A percentile compares a stretch with the other conserved stretches of the same genome.
Evolutionary conservation across 2,329 filamentous ascomycete genomes (phyloP).

Genomic region (Parafenestella ontariensis): DNA sequence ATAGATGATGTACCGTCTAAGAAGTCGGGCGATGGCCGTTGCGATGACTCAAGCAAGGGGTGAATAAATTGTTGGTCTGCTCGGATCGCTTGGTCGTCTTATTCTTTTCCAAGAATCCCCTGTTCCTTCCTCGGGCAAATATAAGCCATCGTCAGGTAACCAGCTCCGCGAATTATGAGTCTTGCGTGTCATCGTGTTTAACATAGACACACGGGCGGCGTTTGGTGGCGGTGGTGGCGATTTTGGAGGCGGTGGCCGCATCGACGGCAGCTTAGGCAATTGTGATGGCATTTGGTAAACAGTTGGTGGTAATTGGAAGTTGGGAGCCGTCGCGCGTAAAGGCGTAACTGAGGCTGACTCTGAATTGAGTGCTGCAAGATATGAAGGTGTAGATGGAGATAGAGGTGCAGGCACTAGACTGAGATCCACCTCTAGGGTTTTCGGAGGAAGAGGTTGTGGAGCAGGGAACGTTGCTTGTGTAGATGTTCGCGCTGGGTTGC

Average conservation of each 20-base stretch:
- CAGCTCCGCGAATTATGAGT: slow-evolving; percentile 29
- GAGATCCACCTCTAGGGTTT: slow-evolving; percentile 7
- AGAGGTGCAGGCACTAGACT: slow-evolving; percentile 17
- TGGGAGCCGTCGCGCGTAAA: slow-evolving; percentile 22
- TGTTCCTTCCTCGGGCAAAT: slow-evolving; percentile 29
- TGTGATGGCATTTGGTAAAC: slow-evolving; percentile 29
- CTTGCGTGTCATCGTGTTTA: slow-evolving; percentile 20
- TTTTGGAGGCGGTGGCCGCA: background rate
- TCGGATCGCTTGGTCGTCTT: slow-evolving; percentile 15
- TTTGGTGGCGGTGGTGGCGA: slow-evolving; percentile 16
- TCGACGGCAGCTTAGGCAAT: background rate
- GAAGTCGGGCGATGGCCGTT: background rate
- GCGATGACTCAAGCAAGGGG: slow-evolving; percentile 18
- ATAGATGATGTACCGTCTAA: background rate
- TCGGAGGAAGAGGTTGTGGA: slow-evolving; percentile 11
- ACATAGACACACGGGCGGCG: slow-evolving; percentile 18
- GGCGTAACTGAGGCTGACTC: slow-evolving; percentile 25
- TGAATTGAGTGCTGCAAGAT: slow-evolving; percentile 15
- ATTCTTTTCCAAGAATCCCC: slow-evolving; percentile 25
- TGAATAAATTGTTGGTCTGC: slow-evolving; percentile 31
- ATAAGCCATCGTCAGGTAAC: slow-evolving; percentile 33
- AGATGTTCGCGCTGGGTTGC: slow-evolving; percentile 18
- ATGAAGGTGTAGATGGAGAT: slow-evolving; percentile 19
- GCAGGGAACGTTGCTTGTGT: slow-evolving; percentile 15
- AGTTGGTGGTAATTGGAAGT: slow-evolving; percentile 27